Base-by-base conservation (phyloP, 2,329 filamentous ascomycete species). In the Claviceps sp. region DNA sequence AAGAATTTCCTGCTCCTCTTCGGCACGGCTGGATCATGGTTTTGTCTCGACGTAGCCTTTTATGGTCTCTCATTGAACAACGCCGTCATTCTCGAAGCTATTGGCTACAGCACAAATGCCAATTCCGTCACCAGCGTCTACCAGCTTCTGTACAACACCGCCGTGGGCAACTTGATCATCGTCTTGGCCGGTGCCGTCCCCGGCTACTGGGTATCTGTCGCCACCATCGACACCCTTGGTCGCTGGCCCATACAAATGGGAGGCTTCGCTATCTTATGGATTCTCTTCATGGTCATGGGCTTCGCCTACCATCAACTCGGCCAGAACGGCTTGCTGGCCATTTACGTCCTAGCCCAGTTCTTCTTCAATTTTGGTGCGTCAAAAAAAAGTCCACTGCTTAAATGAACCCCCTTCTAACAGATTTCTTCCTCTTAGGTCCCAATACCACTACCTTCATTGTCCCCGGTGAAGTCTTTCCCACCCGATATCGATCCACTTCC, bases 21-120 rank as follows among this genome's bases (percentile, higher is more conserved):
- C 43, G 86, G 86, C n/a, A 91, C 87, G 13, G 85, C 87, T 13
- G 84, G 84, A 42, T 91, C 87, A 2, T 94, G 88, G 87, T 91
- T 90, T 68, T 78, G 86, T 68, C 81, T 87, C 50, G 73, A 73
- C 56, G 67, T 74, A 54, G 78, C 78, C 34, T 80, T 80, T 64
- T 85, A 84, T 59, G 81, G 82, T 51, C 77, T 90, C 22, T 83
- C 83, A 38, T 73, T 91, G 48, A 90, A 89, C 68, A 89, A 88
- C 66, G 79, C 82, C 24, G 78, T 80, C 54, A 87, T 90, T 56
- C 76, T 90, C 24, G 66, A 71, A 26, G 77, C 79, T 3, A 89
- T 90, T 60, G 87, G 86, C 48, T 91, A 82, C 69, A 81, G 81
- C 19, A 63, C 66, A 53, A 62, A 63, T 52, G 57, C 61, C 56